phyloP scores from a whole-genome alignment of 1,139 yeast genomes.

The Lizanozyma gosingica region DNA sequence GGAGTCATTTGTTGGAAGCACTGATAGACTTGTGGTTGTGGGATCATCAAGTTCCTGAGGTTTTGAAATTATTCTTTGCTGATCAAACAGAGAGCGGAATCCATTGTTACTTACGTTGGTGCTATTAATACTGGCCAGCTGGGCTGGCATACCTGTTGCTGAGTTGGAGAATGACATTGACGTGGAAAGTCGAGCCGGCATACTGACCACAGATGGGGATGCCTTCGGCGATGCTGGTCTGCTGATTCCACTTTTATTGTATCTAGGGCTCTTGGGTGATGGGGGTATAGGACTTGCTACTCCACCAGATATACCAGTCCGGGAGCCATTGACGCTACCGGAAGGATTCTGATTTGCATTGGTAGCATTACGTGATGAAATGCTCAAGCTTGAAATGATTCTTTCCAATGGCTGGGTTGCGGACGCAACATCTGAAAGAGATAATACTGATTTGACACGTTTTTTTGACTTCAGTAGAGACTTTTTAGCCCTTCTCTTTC shows the following conservation, averaged over 20 bases:
- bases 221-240: background rate
- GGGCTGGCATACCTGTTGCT: background rate
- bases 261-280: background rate
- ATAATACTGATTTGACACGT: conserved; percentile 39
- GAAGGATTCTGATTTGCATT: conserved; percentile 11
- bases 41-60: background rate
- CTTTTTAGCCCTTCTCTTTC: conserved; percentile 34
- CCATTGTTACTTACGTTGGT: background rate
- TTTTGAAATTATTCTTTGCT: background rate
- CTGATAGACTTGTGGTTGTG: background rate
- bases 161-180: background rate
- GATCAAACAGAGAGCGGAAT: background rate
- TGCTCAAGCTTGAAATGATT: conserved; percentile 31
- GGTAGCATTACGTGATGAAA: conserved; percentile 13
- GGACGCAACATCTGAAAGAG: conserved; percentile 20
- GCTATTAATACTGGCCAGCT: background rate
- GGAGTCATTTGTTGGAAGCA: background rate
- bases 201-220: background rate
- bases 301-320: background rate
- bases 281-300: background rate
- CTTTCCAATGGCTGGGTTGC: conserved; percentile 30
- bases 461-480: conserved; percentile 37
- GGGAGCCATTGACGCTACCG: no score
- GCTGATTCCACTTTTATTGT: background rate
- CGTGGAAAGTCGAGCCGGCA: background rate